Percentiles rank a stretch among this genome's conserved stretches.
These are phyloP conservation scores for Venturia pyrina DNA, from an alignment of 2,329 filamentous ascomycete genomes.

Conservation along the genomic window DNA sequence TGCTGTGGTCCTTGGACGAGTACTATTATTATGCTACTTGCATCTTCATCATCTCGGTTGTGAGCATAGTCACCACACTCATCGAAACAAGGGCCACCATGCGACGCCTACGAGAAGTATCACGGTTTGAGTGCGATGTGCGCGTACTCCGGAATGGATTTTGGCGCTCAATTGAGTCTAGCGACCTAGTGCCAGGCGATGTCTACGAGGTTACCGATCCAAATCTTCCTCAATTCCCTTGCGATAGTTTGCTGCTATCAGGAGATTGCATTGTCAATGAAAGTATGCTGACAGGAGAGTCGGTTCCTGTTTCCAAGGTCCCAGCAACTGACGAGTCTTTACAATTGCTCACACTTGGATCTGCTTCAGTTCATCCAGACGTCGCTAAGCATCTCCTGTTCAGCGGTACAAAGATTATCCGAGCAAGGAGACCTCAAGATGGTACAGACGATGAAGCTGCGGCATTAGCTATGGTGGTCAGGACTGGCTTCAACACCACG, in stretches of 20 bases:
- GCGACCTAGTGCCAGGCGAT: conserved; percentile 87
- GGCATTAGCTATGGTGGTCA: conserved; percentile 80
- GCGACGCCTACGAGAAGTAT: conserved; percentile 81
- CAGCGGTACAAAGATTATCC: conserved; percentile 88
- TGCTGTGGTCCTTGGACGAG: conserved; percentile 89
- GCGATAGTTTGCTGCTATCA: conserved; percentile 80
- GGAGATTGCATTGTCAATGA: conserved; percentile 98
- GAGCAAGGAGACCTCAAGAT: conserved; percentile 65
- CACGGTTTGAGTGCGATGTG: conserved; percentile 89
- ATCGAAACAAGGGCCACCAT: conserved; percentile 90
- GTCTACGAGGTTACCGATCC: conserved; percentile 96
- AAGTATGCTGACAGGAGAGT: conserved; percentile 97
- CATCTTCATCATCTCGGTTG: conserved; percentile 89
- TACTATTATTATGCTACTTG: conserved; percentile 97
- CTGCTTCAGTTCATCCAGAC: conserved; percentile 72
- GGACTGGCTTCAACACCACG: conserved; percentile 95
- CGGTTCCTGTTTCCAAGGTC: conserved; percentile 88
- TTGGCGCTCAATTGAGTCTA: conserved; percentile 80
- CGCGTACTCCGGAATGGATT: conserved; percentile 90
- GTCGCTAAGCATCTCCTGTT: conserved; percentile 86
- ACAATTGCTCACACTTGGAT: conserved; percentile 63
- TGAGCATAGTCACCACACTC: conserved; percentile 82
- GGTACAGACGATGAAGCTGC: conserved; percentile 67
- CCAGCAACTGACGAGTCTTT: conserved; percentile 75
- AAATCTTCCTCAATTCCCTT: conserved; percentile 75